These are phyloP conservation scores for Rusavskia elegans DNA, from an alignment of 495 filamentous ascomycete genomes.

Conservation along the genomic window DNA sequence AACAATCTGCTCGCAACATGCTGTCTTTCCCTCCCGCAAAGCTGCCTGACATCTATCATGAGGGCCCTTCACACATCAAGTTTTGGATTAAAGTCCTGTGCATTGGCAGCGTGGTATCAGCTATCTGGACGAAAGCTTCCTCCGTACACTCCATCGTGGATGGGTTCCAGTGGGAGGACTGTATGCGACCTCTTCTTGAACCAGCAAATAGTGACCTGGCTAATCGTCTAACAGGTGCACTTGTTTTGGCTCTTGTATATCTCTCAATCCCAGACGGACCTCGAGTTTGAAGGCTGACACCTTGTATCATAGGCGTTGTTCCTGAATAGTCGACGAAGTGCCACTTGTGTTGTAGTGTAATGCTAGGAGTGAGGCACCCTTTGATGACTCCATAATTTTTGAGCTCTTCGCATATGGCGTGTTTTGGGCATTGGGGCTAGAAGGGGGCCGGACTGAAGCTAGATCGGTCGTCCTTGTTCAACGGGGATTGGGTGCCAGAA, in stretches of 20 bases:
- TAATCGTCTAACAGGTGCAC: neutral
- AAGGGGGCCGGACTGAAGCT: neutral
- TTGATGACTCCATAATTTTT: neutral
- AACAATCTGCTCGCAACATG: neutral
- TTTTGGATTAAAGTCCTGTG: neutral
- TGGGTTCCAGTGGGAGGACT: neutral
- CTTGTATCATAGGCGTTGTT: neutral
- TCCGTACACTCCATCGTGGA: neutral
- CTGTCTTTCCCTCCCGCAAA: neutral
- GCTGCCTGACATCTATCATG: neutral
- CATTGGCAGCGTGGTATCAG: neutral
- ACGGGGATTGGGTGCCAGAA: neutral
- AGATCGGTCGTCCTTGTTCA: neutral
- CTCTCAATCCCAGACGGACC: neutral
- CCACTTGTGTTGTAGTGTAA: conserved; percentile 1
- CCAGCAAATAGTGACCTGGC: neutral
- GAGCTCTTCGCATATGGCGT: neutral
- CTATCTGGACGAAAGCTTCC: neutral
- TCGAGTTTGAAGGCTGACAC: neutral
- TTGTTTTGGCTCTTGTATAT: conserved; percentile 1
- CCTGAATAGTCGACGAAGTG: neutral
- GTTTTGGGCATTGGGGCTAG: neutral
- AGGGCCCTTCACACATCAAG: neutral
- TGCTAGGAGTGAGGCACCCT: neutral
- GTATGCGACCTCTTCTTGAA: neutral